These are phyloP conservation scores for Camelina neglecta DNA, from an alignment of 345 rosid species.

Conservation along the genomic window DNA sequence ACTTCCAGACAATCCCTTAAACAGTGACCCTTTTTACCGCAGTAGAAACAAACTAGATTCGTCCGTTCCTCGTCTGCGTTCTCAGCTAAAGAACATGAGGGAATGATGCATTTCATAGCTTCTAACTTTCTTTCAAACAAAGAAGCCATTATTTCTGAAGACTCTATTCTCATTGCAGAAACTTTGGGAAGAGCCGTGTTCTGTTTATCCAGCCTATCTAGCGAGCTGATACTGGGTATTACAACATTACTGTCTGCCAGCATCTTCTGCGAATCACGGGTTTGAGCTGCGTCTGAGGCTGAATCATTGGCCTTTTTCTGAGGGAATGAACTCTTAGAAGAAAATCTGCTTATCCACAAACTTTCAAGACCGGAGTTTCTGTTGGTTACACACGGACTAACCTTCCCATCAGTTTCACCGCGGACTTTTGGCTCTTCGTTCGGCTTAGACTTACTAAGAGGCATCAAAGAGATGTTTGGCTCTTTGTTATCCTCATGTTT, in stretches of 20 bases:
- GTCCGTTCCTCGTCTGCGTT: constrained; percentile 40
- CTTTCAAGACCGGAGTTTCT: constrained; percentile 58
- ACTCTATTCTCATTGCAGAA: constrained; percentile 50
- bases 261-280: constrained; percentile 37
- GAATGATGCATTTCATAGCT: constrained; percentile 61
- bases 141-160: constrained; percentile 70
- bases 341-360: constrained; percentile 79
- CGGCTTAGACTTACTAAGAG: constrained; percentile 47
- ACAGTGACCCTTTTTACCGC: constrained; percentile 71
- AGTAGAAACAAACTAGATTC: constrained; percentile 60
- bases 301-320: constrained; percentile 32
- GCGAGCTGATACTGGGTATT: constrained; percentile 44
- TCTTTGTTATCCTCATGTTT: constrained; percentile 45
- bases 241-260: constrained; percentile 37
- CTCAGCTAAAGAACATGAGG: constrained; percentile 45
- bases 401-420: constrained; percentile 49
- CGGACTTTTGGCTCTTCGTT: constrained; percentile 34
- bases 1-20: constrained; percentile 67
- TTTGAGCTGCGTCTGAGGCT: constrained; percentile 6
- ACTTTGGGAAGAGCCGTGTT: constrained; percentile 39
- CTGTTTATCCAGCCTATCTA: constrained; percentile 44
- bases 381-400: constrained; percentile 37
- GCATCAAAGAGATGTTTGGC: constrained; percentile 48
- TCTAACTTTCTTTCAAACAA: constrained; percentile 74
- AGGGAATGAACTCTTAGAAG: constrained; percentile 52